Percentiles rank a stretch among this genome's conserved stretches.
Conservation (phyloP, 2,329 filamentous ascomycete species). For the Colletotrichum filicis region DNA sequence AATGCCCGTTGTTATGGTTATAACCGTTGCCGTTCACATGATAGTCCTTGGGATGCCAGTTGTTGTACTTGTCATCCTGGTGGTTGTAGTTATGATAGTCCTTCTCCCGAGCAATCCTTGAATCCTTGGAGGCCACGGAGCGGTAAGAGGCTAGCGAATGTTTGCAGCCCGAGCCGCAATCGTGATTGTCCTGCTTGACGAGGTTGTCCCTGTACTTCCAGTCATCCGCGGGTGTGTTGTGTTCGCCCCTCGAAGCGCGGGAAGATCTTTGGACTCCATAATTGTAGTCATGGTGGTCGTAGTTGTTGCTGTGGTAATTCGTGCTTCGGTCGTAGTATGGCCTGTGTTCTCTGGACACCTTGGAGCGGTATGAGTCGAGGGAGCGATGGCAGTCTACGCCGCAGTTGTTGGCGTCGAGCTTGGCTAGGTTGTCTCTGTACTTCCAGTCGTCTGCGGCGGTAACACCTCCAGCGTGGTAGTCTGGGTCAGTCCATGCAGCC, state of each 20-base stretch:
- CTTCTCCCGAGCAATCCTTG: neutral
- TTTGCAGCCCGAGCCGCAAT: neutral
- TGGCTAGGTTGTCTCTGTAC: neutral
- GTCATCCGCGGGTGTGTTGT: constrained; percentile 1
- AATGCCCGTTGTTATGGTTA: neutral
- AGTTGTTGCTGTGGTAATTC: neutral
- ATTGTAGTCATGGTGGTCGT: neutral
- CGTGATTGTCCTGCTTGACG: neutral
- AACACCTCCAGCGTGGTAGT: neutral
- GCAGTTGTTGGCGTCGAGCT: neutral
- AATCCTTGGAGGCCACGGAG: neutral
- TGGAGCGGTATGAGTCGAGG: neutral
- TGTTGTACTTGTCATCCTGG: neutral
- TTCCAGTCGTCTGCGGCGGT: neutral
- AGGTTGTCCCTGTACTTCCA: constrained; percentile 16
- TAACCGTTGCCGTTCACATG: too few species aligned
- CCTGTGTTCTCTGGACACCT: neutral
- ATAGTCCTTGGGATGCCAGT: too few species aligned
- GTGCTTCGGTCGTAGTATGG: neutral
- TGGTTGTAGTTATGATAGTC: neutral
- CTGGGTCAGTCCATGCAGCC: neutral
- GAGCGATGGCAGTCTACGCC: neutral
- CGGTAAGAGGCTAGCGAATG: neutral
- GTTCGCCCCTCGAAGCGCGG: neutral
- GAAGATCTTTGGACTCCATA: neutral